Evolutionary conservation across 805 yeast genomes (phyloP).

Genomic region (Saccharomycopsis sp.): DNA sequence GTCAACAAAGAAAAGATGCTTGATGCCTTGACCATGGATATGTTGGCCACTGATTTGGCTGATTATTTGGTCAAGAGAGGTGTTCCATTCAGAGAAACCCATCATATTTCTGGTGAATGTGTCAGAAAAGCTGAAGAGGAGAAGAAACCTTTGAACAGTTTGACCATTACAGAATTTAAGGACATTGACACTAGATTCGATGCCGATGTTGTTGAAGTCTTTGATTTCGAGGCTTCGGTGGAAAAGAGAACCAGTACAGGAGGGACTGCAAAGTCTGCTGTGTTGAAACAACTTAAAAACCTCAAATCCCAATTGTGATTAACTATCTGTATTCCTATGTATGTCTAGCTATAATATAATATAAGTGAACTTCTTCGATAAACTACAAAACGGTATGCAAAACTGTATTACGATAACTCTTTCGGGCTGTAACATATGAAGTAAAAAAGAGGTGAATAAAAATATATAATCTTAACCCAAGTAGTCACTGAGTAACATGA

Average conservation of each 20-base stretch:
- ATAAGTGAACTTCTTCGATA: background rate
- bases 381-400: no score
- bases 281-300: conserved; percentile 58
- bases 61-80: conserved; percentile 97
- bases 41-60: conserved; percentile 98
- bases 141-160: conserved; percentile 69
- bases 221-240: conserved; percentile 87
- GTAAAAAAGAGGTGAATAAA: no score
- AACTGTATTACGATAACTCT: no score
- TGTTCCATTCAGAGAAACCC: conserved; percentile 98
- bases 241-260: conserved; percentile 97
- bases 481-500: background rate
- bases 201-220: conserved; percentile 75
- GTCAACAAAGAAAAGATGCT: conserved; percentile 74
- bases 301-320: conserved; percentile 22
- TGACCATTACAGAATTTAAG: conserved; percentile 71
- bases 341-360: background rate
- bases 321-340: background rate
- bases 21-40: conserved; percentile 92
- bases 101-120: conserved; percentile 97
- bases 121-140: conserved; percentile 84
- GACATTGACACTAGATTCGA: conserved; percentile 74
- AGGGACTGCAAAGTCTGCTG: conserved; percentile 91
- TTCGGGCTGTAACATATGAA: no score
- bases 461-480: background rate